These are phyloP conservation scores for Ceratobasidium sp. DNA, from an alignment of 1,284 basidiomycete genomes.

Conservation along the genomic window DNA sequence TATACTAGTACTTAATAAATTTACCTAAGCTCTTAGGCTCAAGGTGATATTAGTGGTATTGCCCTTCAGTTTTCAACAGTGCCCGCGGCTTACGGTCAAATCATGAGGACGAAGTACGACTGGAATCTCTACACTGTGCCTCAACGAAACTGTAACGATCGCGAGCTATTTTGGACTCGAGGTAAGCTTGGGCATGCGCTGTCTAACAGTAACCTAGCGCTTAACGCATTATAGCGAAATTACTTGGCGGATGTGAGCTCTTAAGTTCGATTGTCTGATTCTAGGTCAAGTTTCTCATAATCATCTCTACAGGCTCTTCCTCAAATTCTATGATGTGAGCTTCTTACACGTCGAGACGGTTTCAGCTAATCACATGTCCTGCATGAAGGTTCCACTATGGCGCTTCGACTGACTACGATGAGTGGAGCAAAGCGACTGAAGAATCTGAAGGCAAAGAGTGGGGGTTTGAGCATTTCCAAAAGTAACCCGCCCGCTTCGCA, in stretches of 20 bases:
- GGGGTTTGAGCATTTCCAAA: conserved; percentile 65
- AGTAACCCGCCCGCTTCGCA: conserved; percentile 55
- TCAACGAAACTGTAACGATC: conserved; percentile 64
- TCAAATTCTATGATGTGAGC: conserved; percentile 75
- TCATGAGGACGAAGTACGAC: conserved; percentile 64
- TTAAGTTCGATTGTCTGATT: background rate
- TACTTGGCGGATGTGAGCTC: conserved; percentile 76
- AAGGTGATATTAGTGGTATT: conserved; percentile 7
- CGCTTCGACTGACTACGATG: conserved; percentile 60
- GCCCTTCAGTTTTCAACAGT: conserved; percentile 12
- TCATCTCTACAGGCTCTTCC: conserved; percentile 64
- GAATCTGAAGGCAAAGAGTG: conserved; percentile 69
- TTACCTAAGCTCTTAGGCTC: too few relatives aligned
- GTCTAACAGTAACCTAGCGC: background rate
- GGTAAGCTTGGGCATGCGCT: conserved; percentile 59
- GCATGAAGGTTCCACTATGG: conserved; percentile 58
- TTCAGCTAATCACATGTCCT: conserved; percentile 29
- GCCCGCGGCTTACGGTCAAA: conserved; percentile 40
- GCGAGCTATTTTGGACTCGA: conserved; percentile 70
- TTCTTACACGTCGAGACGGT: background rate
- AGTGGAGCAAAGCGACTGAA: conserved; percentile 71
- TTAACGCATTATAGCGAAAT: conserved; percentile 62
- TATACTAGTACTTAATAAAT: background rate
- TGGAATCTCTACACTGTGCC: conserved; percentile 69
- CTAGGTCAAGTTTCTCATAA: background rate